These are phyloP conservation scores for Dissophora ornata DNA, from an alignment of 192 early-diverging fungal genomes.

Conservation along the genomic window DNA sequence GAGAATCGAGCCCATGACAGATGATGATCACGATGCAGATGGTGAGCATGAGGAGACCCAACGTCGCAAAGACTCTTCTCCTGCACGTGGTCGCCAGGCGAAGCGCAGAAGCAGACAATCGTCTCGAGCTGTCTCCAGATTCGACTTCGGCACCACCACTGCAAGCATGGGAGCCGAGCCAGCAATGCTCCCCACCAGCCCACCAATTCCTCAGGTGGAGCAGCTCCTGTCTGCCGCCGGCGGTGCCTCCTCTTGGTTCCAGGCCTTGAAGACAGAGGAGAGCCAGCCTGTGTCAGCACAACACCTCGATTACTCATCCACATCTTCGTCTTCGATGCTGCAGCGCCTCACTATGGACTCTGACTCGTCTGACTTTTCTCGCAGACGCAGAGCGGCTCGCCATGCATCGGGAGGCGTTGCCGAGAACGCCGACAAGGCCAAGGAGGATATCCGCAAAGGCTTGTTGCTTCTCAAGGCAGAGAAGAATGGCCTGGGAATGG, in stretches of 20 bases:
- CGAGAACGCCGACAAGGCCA: conserved; percentile 53
- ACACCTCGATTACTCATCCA: conserved; percentile 32
- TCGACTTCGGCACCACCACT: conserved; percentile 32
- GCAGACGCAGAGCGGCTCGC: conserved; percentile 45
- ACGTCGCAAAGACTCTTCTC: conserved; percentile 31
- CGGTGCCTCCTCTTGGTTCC: conserved; percentile 51
- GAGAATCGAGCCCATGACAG: conserved; percentile 28
- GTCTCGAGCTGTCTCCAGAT: conserved; percentile 34
- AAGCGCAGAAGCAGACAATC: conserved; percentile 45
- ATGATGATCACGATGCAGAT: conserved; percentile 50
- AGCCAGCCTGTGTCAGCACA: conserved; percentile 39
- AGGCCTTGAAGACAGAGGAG: conserved; percentile 50
- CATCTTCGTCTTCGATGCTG: conserved; percentile 29
- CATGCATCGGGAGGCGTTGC: conserved; percentile 39
- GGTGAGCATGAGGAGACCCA: conserved; percentile 32
- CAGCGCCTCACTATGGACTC: conserved; percentile 31
- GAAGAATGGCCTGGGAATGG: conserved; percentile 53
- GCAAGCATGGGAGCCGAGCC: conserved; percentile 16
- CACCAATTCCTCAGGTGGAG: conserved; percentile 41
- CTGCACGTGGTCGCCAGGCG: conserved; percentile 30
- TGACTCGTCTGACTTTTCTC: conserved; percentile 36
- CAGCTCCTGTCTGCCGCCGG: conserved; percentile 27
- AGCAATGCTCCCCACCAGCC: conserved; percentile 35
- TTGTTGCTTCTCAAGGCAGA: conserved; percentile 54
- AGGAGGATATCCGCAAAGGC: conserved; percentile 56